Conservation (phyloP, 2,329 filamentous ascomycete species). For the Cytospora chrysosperma region DNA sequence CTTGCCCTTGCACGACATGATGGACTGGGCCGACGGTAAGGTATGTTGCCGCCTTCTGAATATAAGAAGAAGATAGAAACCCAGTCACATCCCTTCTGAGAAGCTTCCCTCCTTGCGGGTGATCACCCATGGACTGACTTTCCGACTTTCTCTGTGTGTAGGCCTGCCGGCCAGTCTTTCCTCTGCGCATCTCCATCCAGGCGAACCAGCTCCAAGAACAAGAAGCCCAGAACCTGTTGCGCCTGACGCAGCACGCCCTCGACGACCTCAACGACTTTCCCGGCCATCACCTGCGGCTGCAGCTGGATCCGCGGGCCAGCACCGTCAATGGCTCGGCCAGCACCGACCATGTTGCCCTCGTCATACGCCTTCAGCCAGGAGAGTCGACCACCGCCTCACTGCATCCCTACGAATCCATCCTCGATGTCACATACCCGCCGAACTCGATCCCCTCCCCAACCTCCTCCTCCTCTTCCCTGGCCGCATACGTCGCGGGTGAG, state of each 20-base stretch:
- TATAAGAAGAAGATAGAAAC: too few relatives aligned
- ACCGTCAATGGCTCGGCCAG: conserved; percentile 37
- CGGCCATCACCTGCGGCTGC: conserved; percentile 75
- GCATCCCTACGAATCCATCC: conserved; percentile 65
- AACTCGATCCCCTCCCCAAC: conserved; percentile 65
- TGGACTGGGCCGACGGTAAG: conserved; percentile 86
- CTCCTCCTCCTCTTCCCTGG: conserved; percentile 70
- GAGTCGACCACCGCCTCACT: conserved; percentile 61
- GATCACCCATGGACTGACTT: not conserved
- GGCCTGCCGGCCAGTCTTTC: conserved; percentile 86
- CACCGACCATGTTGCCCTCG: conserved; percentile 59
- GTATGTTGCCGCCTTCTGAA: too few relatives aligned
- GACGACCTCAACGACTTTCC: conserved; percentile 86
- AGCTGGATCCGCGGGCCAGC: conserved; percentile 49
- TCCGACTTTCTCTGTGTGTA: conserved; percentile 37
- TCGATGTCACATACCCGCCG: conserved; percentile 76
- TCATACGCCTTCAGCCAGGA: conserved; percentile 67
- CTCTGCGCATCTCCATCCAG: conserved; percentile 76
- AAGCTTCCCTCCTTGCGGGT: too few relatives aligned
- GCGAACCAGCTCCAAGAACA: conserved; percentile 62
- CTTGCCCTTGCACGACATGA: conserved; percentile 82
- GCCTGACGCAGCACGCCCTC: conserved; percentile 79
- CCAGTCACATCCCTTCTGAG: too few relatives aligned
- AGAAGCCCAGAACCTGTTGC: conserved; percentile 72
- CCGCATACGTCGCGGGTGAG: conserved; percentile 74